A percentile compares a stretch with the other conserved stretches of the same genome.
Evolutionary conservation across 2,329 filamentous ascomycete species (phyloP).

Genomic region (Epichloe scottii): DNA sequence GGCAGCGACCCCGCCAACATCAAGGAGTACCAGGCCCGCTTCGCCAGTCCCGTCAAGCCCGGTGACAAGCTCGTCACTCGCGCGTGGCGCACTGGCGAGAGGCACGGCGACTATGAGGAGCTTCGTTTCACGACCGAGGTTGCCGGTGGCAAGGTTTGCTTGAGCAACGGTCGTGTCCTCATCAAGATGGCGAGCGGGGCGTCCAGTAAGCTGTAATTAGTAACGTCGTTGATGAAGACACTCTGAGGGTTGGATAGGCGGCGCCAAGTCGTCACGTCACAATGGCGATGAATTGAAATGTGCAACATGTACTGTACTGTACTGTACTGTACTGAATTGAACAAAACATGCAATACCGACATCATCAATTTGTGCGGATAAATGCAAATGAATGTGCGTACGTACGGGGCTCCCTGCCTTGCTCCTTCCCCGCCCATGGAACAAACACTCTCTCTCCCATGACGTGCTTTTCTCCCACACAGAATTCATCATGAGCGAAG

Average conservation of each 20-base stretch:
- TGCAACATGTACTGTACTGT: no score
- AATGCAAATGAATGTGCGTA: no score
- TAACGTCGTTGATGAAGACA: neutral
- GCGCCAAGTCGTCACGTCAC: no score
- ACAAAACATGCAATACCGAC: no score
- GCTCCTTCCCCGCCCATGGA: neutral
- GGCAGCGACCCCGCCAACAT: conserved; percentile 69
- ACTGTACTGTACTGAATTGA: no score
- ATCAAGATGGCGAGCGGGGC: conserved; percentile 48
- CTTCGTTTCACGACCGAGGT: conserved; percentile 69
- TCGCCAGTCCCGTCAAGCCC: conserved; percentile 72
- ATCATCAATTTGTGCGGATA: no score
- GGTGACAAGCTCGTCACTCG: conserved; percentile 71
- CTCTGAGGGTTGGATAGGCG: no score
- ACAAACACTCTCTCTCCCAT: neutral
- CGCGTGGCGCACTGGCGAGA: conserved; percentile 65
- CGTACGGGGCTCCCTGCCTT: neutral
- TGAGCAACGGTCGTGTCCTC: conserved; percentile 76
- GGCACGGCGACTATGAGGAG: conserved; percentile 61
- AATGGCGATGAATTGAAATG: no score
- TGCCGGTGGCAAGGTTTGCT: conserved; percentile 67
- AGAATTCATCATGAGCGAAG: conserved; percentile 22
- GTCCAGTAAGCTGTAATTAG: conserved; percentile 49
- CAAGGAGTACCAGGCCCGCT: conserved; percentile 79
- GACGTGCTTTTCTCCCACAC: neutral